A percentile compares a stretch with the other conserved stretches of the same genome.
Conservation (phyloP, 1,284 basidiomycete species). For the Thelephora terrestris region DNA sequence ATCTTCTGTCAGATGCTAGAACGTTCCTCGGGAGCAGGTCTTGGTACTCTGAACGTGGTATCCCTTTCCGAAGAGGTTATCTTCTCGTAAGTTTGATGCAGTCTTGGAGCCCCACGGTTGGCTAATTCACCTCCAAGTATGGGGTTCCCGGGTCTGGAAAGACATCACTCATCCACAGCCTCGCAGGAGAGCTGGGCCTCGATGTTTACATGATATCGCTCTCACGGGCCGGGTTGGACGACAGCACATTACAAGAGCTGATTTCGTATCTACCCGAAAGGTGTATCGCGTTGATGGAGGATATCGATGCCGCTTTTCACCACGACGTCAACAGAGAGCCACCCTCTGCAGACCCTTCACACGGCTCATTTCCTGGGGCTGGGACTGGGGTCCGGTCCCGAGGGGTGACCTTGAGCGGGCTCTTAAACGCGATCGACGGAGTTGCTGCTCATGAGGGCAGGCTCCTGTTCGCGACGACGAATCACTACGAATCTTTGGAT, state of each 20-base stretch:
- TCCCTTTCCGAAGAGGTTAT: slow-evolving; percentile 66
- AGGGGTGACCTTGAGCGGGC: slow-evolving; percentile 17
- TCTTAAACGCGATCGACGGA: slow-evolving; percentile 23
- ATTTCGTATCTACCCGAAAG: slow-evolving; percentile 20
- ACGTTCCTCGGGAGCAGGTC: slow-evolving; percentile 55
- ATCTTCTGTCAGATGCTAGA: slow-evolving; percentile 52
- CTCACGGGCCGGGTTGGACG: slow-evolving; percentile 8
- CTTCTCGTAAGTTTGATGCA: slow-evolving; percentile 35
- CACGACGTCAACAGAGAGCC: slow-evolving; percentile 8
- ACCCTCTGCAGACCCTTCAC: slow-evolving; percentile 7
- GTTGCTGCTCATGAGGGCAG: slow-evolving; percentile 21
- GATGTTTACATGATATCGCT: slow-evolving; percentile 27
- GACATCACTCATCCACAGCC: slow-evolving; percentile 19
- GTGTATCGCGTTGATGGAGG: slow-evolving; percentile 27
- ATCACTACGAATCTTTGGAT: slow-evolving; percentile 19
- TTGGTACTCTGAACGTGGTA: slow-evolving; percentile 61
- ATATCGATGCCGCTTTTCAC: slow-evolving; percentile 20
- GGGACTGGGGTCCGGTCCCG: not conserved
- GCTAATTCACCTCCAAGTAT: slow-evolving; percentile 4
- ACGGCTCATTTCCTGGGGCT: not conserved
- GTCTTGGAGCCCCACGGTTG: not conserved
- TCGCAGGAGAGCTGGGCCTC: slow-evolving; percentile 23
- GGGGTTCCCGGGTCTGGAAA: slow-evolving; percentile 14
- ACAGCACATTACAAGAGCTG: slow-evolving; percentile 12
- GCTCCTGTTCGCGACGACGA: slow-evolving; percentile 23